Evolutionary conservation across 1,284 basidiomycete species (phyloP), one percentile per base, ranked within the genome.

Genomic region (Marasmius fiardii): DNA sequence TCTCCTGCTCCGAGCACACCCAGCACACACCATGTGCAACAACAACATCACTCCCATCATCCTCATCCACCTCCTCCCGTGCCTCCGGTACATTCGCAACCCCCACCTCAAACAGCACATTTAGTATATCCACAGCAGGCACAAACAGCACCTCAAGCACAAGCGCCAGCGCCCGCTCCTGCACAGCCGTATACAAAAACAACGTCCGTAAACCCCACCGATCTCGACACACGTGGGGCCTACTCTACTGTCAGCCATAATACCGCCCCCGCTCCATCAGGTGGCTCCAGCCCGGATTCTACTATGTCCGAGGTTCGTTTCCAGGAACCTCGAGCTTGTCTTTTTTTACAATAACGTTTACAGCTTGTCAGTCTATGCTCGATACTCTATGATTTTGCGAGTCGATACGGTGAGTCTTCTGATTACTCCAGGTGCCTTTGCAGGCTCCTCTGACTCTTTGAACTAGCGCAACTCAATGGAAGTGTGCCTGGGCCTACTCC

Each of bases 281-380:
- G 68, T 43, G 55, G 63, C 24, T 62, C 69, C n/a, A 63, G 64
- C 34, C 69, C 69, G 7, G 71, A 72, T 60, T 74, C 63, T 58
- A 70, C 68, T 37, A 75, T 77, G 70, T 63, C 68, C 23, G 73
- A 78, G 64, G 75, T 75, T 63, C 52, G 63, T 61, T 58, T 21
- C 53, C 59, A 59, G 62, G 33, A 49, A 56, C 34, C 50, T 48
- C 53, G 43, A 34, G 21, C 37, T 45, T 37, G 12, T 34, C 44
- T 39, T 52, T 60, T 37, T 53, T 57, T 34, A 61, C 35, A 58
- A 31, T 62, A n/a, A 53, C 43, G 63, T 55, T 43, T 52, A 21
- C 60, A 90, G 82, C 83, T 90, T 52, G 65, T 82, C 57, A 75
- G 79, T 56, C 81, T 85, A 61, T 90, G 88, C 56, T 73, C 71